Percentiles rank a stretch among this genome's conserved stretches.
Conservation (phyloP, 2,329 filamentous ascomycete genomes). For the Ophiostoma ips region DNA sequence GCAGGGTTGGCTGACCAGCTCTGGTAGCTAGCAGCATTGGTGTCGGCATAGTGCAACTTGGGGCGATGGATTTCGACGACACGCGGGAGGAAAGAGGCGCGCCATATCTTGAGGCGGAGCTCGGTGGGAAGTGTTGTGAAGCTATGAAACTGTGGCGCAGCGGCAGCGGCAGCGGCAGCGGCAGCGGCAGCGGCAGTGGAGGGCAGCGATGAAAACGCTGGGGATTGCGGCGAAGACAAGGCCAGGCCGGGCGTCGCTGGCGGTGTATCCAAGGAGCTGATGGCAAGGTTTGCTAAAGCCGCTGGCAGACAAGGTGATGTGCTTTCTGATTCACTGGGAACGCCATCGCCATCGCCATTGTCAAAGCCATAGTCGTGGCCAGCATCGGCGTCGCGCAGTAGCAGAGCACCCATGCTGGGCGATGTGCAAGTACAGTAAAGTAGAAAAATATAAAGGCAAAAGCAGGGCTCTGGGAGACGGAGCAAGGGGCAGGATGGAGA, state of each 20-base stretch:
- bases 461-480: too few species aligned
- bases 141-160: conserved; percentile 14
- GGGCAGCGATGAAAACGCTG: neutral
- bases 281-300: too few species aligned
- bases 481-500: too few species aligned
- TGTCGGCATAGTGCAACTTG: conserved; percentile 19
- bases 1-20: conserved; percentile 21
- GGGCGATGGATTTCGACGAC: conserved; percentile 22
- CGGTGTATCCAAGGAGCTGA: neutral
- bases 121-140: conserved; percentile 23
- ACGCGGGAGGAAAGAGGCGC: conserved; percentile 20
- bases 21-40: conserved; percentile 17
- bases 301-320: too few species aligned
- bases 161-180: neutral
- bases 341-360: too few species aligned
- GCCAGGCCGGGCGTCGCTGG: neutral
- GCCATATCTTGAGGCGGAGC: conserved; percentile 24
- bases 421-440: neutral
- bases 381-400: neutral
- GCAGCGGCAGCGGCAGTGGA: neutral
- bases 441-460: neutral
- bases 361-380: neutral
- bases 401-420: neutral
- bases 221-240: neutral
- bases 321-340: too few species aligned